phyloP scores from a whole-genome alignment of 169 alveolate species.

The Plasmodium cynomolgi region DNA sequence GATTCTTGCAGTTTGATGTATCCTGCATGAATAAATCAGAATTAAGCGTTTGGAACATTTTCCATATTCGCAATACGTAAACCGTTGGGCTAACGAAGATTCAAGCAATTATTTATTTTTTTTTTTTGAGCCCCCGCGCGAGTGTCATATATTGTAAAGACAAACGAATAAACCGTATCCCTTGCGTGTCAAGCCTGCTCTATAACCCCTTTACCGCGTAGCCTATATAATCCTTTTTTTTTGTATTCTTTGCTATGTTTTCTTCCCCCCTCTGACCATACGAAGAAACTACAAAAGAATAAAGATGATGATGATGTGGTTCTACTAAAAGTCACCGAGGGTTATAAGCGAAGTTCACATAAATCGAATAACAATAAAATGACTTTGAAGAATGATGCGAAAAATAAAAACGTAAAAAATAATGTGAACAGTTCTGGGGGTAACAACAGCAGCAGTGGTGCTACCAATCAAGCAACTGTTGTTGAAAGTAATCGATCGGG shows the following conservation, averaged over 20 bases:
- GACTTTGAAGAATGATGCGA: constrained; percentile 8
- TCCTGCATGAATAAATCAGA: not conserved
- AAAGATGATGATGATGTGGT: constrained; percentile 14
- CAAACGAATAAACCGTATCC: not conserved
- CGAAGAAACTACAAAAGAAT: constrained; percentile 13
- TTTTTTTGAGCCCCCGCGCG: not conserved
- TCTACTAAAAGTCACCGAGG: not conserved
- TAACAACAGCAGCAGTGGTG: not conserved
- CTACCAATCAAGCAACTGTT: not conserved
- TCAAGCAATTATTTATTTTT: not conserved
- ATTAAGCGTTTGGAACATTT: not conserved
- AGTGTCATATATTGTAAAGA: not conserved
- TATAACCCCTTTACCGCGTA: not conserved
- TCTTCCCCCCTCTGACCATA: not conserved
- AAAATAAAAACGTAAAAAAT: not conserved
- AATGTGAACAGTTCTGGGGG: not conserved
- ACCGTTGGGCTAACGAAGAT: not conserved
- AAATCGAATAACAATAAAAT: constrained; percentile 26
- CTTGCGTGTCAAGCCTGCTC: not conserved
- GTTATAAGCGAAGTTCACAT: not conserved
- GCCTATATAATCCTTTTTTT: not conserved
- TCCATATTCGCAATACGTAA: not conserved
- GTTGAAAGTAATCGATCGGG: not conserved
- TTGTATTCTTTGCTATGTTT: not conserved
- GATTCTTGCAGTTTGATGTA: not conserved